Base-by-base conservation (phyloP, 2,329 filamentous ascomycete species). In the Aspergillus eucalypticola region DNA sequence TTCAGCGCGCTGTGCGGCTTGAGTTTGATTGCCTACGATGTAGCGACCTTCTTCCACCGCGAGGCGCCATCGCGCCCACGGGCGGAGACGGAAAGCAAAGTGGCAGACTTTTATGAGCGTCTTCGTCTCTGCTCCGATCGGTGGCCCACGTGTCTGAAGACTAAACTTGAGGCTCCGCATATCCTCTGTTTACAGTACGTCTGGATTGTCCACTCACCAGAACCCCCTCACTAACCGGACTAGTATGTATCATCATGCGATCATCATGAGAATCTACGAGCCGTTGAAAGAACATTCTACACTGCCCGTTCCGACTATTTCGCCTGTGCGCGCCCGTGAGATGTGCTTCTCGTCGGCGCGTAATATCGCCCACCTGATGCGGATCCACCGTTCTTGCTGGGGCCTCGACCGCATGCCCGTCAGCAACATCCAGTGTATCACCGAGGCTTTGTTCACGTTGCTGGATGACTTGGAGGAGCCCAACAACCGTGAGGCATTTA, bases 221-320 rank as follows among this genome's bases (percentile, higher is more conserved):
- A 10, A 29, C 7, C 27, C 8, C 7, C 27, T 5, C 8, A 5
- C 57, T 62, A 54, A 61, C 61, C 8, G 8, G 15, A 8, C 2
- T 17, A 78, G 75, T 48, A 74, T 77, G 63, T 72, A 77, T 46
- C 75, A 76, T 46, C 71, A 79, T 53, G 62, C 69, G n/a, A 67
- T 76, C n/a, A 63, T 76, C 8, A 72, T 76, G 32, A 65, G 66
- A 1, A 63, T 78, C 1, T 77, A 72, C 56, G 70, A 62, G 3
- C 48, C 62, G 15, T 23, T 70, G 10, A 68, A 65, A 56, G 54
- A 49, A 2, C 44, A 19, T 1, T 53, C 50, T 2, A 15, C 41
- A 2, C 52, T 21, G 50, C 39, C 32, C 66, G 48, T 21, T 46
- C n/a, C 25, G 35, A 60, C 21, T 53, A 52, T 44, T 44, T 60